Base-by-base conservation (phyloP, 768 basidiomycete species). In the Russula foetens region DNA sequence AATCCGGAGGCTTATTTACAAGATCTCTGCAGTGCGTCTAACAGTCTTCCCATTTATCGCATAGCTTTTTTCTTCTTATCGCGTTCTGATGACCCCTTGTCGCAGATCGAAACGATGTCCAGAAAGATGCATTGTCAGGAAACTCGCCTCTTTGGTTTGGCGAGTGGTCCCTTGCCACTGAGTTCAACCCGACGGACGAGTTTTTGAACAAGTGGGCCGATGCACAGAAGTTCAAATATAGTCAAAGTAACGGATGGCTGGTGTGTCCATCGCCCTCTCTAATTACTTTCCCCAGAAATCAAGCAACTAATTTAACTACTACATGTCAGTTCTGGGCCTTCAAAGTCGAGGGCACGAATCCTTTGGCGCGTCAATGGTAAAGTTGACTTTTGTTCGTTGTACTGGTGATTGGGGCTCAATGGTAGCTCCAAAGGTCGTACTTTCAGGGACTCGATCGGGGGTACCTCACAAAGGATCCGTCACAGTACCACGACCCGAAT, bases 131-230 rank as follows among this genome's bases (percentile, higher is more conserved):
- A 0, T 76, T 74, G 0, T 48, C 79, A 0, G 72, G 74, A 6
- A 69, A 84, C 63, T 69, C 72, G 3, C 82, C 82, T 7, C 73
- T 84, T 38, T 78, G 76, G 77, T 81, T 81, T 57, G 83, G 71
- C 62, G 83, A 84, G 71, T 84, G 82, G 82, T 76, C 79, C 19
- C 76, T 89, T 23, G 69, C 85, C 11, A 88, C 86, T 1, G 76
- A 86, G 60, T 88, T 88, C 70, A 51, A 70, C 35, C 83, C 86
- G 5, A 80, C 82, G 2, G 78, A 87, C 54, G 77, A 68, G 0
- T 88, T 89, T 74, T 69, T 88, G 44, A 62, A 53, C 59, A 71
- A 85, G 67, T 88, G 87, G 87, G 87, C 85, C 11, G 88, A 89
- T 65, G 85, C 87, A 26, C 87, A 89, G 70, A 89, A 89, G 69